These are phyloP conservation scores for Voacanga thouarsii DNA, from an alignment of 257 asterid genomes.

Conservation along the genomic window DNA sequence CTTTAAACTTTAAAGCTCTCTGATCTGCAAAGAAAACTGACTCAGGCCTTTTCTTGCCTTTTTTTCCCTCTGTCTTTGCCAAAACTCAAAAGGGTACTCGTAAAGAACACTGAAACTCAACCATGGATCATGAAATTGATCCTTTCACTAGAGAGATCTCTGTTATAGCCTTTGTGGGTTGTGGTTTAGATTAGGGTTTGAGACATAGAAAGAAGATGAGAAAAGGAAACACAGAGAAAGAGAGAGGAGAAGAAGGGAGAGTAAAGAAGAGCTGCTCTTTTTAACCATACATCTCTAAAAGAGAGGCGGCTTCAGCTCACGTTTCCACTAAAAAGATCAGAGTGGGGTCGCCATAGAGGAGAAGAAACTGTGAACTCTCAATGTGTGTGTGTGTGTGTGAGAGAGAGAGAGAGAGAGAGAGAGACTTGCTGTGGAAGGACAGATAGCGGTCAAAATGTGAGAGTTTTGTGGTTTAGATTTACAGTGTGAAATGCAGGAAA, in stretches of 20 bases:
- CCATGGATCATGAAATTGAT: conserved; percentile 21
- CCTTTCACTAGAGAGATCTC: conserved; percentile 9
- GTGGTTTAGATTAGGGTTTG: conserved; percentile 38
- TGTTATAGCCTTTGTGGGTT: neutral
- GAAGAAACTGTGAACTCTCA: conserved; percentile 17
- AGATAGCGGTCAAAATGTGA: conserved; percentile 16
- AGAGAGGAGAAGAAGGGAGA: neutral
- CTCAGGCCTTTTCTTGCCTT: conserved; percentile 10
- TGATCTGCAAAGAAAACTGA: conserved; percentile 30
- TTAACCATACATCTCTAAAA: conserved; percentile 17
- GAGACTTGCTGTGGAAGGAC: conserved; percentile 8
- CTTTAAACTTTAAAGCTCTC: conserved; percentile 27
- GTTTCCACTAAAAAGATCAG: conserved; percentile 46
- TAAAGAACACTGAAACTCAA: conserved; percentile 6
- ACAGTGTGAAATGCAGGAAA: conserved; percentile 31
- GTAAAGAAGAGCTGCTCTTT: neutral
- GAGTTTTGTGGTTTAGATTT: conserved; percentile 29
- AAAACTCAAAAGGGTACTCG: neutral
- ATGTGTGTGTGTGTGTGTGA: conserved; percentile 8
- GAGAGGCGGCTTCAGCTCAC: conserved; percentile 35
- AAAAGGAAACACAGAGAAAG: neutral
- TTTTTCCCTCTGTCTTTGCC: neutral
- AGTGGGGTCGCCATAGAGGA: conserved; percentile 56
- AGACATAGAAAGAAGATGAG: conserved; percentile 8
- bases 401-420: conserved; percentile 7